Evolutionary conservation across 2,329 filamentous ascomycete genomes (phyloP).

Genomic region (Alternaria sp.): DNA sequence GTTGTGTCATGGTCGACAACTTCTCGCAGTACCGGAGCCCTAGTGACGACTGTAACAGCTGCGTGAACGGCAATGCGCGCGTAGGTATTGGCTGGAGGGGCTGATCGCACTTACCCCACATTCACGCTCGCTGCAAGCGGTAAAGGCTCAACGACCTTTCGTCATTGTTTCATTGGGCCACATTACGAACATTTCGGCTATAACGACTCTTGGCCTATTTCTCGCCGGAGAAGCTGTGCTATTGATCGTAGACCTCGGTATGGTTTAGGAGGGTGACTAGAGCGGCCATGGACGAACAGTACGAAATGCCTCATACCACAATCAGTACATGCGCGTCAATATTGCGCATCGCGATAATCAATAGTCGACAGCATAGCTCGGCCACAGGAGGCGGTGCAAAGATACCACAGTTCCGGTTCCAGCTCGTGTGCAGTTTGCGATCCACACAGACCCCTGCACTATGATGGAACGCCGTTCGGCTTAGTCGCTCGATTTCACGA

Average conservation of each 20-base stretch:
- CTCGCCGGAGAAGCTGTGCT: slow-evolving; percentile 8
- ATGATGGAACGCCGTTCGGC: slow-evolving; percentile 17
- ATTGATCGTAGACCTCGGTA: neutral
- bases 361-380: slow-evolving; percentile 1
- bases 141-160: slow-evolving; percentile 19
- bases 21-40: neutral
- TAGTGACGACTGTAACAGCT: slow-evolving; percentile 17
- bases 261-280: neutral
- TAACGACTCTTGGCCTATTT: slow-evolving; percentile 1
- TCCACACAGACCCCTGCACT: slow-evolving; percentile 24
- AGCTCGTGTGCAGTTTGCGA: slow-evolving; percentile 29
- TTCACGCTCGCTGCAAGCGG: slow-evolving; percentile 24
- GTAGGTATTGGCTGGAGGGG: slow-evolving; percentile 18
- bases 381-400: slow-evolving; percentile 33
- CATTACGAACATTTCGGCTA: slow-evolving; percentile 5
- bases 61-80: slow-evolving; percentile 5
- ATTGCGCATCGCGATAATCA: neutral
- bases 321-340: neutral
- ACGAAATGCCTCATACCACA: neutral
- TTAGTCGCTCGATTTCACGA: slow-evolving; percentile 10
- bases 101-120: slow-evolving; percentile 18
- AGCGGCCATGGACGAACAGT: neutral
- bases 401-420: slow-evolving; percentile 33
- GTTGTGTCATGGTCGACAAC: slow-evolving; percentile 17
- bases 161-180: slow-evolving; percentile 26